phyloP scores from a whole-genome alignment of 768 basidiomycete species.

The Piloderma croceum region DNA sequence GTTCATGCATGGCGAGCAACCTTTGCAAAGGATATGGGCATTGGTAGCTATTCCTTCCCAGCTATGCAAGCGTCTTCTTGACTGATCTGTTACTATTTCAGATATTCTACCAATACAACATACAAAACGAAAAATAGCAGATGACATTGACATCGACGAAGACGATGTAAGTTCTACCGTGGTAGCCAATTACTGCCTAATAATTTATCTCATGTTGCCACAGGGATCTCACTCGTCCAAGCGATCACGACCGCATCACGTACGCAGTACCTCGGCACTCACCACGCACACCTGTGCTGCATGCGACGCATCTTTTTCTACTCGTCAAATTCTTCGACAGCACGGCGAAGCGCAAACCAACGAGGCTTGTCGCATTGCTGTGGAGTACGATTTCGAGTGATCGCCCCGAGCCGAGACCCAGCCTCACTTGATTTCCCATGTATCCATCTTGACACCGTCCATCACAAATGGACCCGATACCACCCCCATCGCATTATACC shows the following conservation, averaged over 20 bases:
- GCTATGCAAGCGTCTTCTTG: constrained; percentile 28
- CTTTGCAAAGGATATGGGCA: constrained; percentile 40
- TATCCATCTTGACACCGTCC: neutral
- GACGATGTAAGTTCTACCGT: constrained; percentile 31
- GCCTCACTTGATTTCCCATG: neutral
- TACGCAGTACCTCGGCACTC: constrained; percentile 34
- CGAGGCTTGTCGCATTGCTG: constrained; percentile 69
- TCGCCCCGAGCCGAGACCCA: neutral
- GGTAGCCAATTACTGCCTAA: constrained; percentile 3
- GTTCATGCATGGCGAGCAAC: constrained; percentile 68
- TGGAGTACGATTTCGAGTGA: constrained; percentile 65
- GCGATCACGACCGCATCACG: constrained; percentile 41
- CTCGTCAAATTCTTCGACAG: constrained; percentile 51
- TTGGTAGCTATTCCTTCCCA: constrained; percentile 29
- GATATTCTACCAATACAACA: constrained; percentile 12
- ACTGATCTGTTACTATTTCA: constrained; percentile 1
- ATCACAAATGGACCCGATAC: too few species aligned
- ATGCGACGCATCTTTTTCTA: constrained; percentile 63
- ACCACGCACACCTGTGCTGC: constrained; percentile 65
- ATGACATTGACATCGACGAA: constrained; percentile 34
- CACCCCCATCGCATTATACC: too few species aligned
- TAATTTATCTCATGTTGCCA: constrained; percentile 12
- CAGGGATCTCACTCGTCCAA: constrained; percentile 53
- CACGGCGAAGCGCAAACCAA: constrained; percentile 55
- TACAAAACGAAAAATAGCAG: constrained; percentile 45